These are phyloP conservation scores for Ganoderma resinaceum DNA, from an alignment of 1,284 basidiomycete genomes.

Conservation along the genomic window DNA sequence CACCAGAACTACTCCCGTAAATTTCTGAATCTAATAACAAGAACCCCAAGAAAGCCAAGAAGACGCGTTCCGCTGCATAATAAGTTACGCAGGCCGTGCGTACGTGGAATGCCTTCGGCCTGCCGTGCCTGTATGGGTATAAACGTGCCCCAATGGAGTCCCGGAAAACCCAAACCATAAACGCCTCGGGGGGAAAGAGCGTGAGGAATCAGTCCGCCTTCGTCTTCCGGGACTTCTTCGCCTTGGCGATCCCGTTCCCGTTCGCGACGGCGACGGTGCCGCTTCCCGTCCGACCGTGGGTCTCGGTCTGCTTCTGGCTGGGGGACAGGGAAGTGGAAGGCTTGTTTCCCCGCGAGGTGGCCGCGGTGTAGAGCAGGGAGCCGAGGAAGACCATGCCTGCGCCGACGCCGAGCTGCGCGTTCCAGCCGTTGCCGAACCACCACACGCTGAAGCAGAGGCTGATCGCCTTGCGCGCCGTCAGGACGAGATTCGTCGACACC, in stretches of 20 bases:
- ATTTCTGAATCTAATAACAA: not conserved
- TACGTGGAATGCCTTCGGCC: not conserved
- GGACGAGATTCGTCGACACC: conserved; percentile 75
- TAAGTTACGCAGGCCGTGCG: conserved; percentile 1
- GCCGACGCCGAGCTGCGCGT: conserved; percentile 62
- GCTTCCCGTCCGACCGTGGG: not conserved
- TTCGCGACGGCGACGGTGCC: not conserved
- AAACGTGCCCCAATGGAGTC: not conserved
- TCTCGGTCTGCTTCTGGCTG: not conserved
- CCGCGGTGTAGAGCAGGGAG: conserved; percentile 57
- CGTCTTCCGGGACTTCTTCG: conserved; percentile 8
- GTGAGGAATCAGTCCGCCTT: conserved; percentile 11
- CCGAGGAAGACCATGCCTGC: conserved; percentile 73
- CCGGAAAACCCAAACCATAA: not conserved
- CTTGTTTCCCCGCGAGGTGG: conserved; percentile 25
- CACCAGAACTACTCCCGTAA: not conserved
- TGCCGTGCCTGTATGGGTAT: not conserved
- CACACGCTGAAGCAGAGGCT: conserved; percentile 78
- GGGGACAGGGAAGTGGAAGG: not conserved
- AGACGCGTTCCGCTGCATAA: not conserved
- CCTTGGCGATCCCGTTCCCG: not conserved
- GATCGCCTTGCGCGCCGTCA: conserved; percentile 74
- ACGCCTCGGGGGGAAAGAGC: not conserved
- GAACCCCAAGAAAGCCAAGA: not conserved
- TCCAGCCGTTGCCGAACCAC: conserved; percentile 78